Conservation (phyloP, 371 early-diverging fungal species). For the Circinella minor region DNA sequence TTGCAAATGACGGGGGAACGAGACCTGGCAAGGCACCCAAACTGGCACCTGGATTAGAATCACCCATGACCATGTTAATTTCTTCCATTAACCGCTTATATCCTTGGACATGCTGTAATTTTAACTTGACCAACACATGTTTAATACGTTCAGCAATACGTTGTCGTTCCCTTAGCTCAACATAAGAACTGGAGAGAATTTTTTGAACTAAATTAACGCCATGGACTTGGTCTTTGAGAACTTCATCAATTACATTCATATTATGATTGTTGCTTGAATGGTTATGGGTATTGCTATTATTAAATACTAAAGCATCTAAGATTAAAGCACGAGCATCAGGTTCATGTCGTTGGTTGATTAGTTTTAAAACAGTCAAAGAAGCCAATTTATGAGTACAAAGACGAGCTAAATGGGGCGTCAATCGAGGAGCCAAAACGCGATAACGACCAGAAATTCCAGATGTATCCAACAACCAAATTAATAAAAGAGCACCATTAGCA, state of each 20-base stretch:
- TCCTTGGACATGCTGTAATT: conserved; percentile 73
- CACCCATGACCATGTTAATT: conserved; percentile 56
- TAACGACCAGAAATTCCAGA: conserved; percentile 86
- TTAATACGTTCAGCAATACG: conserved; percentile 82
- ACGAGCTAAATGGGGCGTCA: conserved; percentile 77
- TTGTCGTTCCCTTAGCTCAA: conserved; percentile 77
- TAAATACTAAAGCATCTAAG: conserved; percentile 79
- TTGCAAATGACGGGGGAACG: conserved; percentile 31
- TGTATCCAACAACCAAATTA: conserved; percentile 94
- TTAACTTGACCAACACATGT: conserved; percentile 57
- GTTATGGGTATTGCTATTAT: background rate
- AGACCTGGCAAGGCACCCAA: conserved; percentile 32
- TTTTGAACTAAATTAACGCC: conserved; percentile 89
- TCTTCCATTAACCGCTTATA: conserved; percentile 86
- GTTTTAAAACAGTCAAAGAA: conserved; percentile 80
- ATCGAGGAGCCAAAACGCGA: conserved; percentile 80
- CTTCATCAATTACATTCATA: conserved; percentile 62
- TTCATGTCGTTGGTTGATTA: conserved; percentile 89
- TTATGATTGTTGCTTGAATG: conserved; percentile 11
- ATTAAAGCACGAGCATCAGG: conserved; percentile 89
- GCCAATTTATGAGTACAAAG: conserved; percentile 92
- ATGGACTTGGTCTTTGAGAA: conserved; percentile 84
- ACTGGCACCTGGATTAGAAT: conserved; percentile 48
- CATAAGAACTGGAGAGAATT: conserved; percentile 81
- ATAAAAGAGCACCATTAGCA: conserved; percentile 90